Evolutionary conservation across 1,284 basidiomycete species (phyloP), one percentile per base, ranked within the genome.

Genomic region (Puccinia coronata): DNA sequence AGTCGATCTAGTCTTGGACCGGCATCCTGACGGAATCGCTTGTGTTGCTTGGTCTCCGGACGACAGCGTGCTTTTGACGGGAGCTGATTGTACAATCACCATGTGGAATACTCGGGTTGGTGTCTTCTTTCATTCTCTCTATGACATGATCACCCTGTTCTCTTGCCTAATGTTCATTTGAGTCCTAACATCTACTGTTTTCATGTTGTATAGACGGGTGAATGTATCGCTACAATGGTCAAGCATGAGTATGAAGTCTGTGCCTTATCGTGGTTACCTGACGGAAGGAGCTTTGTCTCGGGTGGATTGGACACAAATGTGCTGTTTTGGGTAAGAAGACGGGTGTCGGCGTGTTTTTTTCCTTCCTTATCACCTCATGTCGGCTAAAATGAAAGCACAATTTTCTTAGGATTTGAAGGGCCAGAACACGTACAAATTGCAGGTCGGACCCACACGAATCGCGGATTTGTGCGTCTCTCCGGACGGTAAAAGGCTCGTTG

Each of bases 1-100:
- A 43, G 87, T 89, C 39, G 89, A 91, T 83, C 88, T 89, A 82
- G 89, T 90, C 59, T 86, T 95, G 71, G 87, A 88, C 63, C 92
- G 93, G n/a, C 94, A 96, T 85, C 88, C 89, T 47, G 91, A 91
- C 84, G 86, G 91, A 1, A 91, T 97, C 6, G 91, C 91, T 77
- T 92, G 91, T 83, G 87, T 98, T 77, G 91, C 94, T 0, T 98
- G 95, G 95, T 96, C 95, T 47, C 89, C 92, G 70, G 93, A 97
- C 84, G 94, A 96, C 84, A 88, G 90, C 41, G 89, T 92, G 83
- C 87, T 98, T 81, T 89, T 96, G 61, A 94, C 94, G 1, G 91
- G 92, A 63, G 89, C 93, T 23, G 94, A 96, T 83, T 88, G 91
- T 77, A 86, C 88, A 59, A 92, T 98, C 86, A 92, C 92, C 86